Base-by-base conservation (phyloP, 371 early-diverging fungal species). In the Mucor indicus region DNA sequence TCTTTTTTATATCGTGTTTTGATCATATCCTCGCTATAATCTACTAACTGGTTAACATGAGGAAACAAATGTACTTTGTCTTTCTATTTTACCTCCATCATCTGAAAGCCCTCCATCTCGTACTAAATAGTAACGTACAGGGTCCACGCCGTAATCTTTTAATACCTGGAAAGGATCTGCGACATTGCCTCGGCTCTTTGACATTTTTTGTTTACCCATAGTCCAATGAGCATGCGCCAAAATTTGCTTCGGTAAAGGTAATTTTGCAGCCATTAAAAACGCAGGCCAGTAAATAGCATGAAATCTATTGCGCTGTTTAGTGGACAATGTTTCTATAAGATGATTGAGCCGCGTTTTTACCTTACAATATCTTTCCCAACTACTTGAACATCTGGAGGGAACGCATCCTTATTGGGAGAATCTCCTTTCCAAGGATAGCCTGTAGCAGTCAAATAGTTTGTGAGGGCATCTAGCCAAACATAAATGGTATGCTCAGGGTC, bases 211-310 rank as follows among this genome's bases (percentile, higher is more conserved):
- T 39, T 81, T 79, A 20, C 75, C 74, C 76, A 87, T 83, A 0
- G 95, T 91, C 95, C 95, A 96, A 64, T 97, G 98, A 15, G 92
- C 92, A 51, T 98, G 97, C 1, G 91, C 88, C 22, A 96, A 52
- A 46, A 98, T 90, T 27, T 79, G 77, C 29, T 75, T 66, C 1
- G 97, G 96, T 16, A 87, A 67, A 0, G 85, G 85, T 21, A 96
- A 62, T 0, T 72, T 82, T 4, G 91, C 90, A 0, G 96, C 96
- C 81, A 96, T 80, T 43, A 96, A 62, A 53, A 98, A 89, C 0
- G 95, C 96, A 0, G 96, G 96, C 95, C 96, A 96, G 58, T 91
- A 96, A 15, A 96, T 85, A 0, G 93, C 91, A 62, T 98, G 98
- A 67, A 96, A 96, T 38, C 89, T 81, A 41, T 1, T 12, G 13